phyloP scores from a whole-genome alignment of 2,329 filamentous ascomycete genomes.

The Xylariaceae sp. region DNA sequence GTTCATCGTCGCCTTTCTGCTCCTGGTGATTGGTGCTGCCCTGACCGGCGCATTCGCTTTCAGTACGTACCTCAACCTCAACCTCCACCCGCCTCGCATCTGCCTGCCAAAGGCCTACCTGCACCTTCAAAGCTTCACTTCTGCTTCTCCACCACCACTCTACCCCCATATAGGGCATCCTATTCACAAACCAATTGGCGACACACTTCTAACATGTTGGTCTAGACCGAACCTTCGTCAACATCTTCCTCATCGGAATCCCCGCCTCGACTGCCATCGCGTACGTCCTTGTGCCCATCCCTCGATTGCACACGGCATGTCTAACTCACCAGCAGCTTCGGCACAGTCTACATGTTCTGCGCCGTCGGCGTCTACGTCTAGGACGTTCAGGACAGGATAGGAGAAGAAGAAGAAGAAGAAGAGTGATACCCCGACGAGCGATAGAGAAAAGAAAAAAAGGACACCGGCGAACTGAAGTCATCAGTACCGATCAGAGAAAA shows the following conservation, averaged over 20 bases:
- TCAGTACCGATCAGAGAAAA: constrained; percentile 21
- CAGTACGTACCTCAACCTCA: constrained; percentile 56
- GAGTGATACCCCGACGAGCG: background rate
- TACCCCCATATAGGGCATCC: too few species aligned
- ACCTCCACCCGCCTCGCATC: background rate
- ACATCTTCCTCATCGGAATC: constrained; percentile 73
- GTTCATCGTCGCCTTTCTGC: constrained; percentile 74
- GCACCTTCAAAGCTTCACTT: background rate
- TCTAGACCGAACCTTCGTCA: constrained; percentile 76
- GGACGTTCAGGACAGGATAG: constrained; percentile 20
- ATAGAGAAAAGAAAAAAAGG: constrained; percentile 25
- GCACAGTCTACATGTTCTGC: constrained; percentile 97
- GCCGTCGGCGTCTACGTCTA: constrained; percentile 98
- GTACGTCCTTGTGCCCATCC: constrained; percentile 53
- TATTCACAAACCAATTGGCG: too few species aligned
- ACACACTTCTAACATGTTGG: too few species aligned
- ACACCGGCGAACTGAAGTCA: constrained; percentile 39
- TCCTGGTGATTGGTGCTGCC: constrained; percentile 70
- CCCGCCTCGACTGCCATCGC: constrained; percentile 87
- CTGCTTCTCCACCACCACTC: too few species aligned
- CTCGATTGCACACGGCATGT: background rate
- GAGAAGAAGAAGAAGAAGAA: background rate
- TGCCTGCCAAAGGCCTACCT: constrained; percentile 4
- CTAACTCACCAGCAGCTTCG: constrained; percentile 61
- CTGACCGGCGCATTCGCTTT: constrained; percentile 79